Evolutionary conservation across 1,284 basidiomycete genomes (phyloP).

Genomic region (Nidula niveotomentosa): DNA sequence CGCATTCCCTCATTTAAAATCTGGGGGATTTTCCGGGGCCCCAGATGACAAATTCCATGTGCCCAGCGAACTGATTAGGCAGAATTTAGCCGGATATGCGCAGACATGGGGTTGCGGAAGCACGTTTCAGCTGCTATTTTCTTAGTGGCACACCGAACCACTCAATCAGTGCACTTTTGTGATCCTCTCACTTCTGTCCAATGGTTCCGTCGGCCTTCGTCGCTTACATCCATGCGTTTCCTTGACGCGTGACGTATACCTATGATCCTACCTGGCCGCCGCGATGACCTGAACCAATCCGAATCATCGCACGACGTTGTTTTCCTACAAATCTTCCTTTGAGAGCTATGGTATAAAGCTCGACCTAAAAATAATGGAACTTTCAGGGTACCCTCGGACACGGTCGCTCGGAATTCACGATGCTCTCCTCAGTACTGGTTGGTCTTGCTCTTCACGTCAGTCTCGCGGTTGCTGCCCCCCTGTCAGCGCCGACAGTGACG

Average conservation of each 20-base stretch:
- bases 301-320: background rate
- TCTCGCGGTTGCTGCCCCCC: conserved; percentile 10
- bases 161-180: no score
- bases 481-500: background rate
- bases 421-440: conserved; percentile 11
- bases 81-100: no score
- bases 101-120: background rate
- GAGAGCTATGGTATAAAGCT: background rate
- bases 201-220: no score
- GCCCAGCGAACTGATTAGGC: no score
- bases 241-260: background rate
- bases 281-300: background rate
- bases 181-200: no score
- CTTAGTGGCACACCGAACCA: no score
- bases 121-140: background rate
- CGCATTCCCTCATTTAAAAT: background rate
- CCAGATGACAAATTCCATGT: no score
- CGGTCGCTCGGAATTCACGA: background rate
- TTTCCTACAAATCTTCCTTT: background rate
- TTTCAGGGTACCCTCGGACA: background rate
- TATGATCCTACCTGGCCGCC: background rate
- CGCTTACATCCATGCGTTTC: background rate
- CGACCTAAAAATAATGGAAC: background rate
- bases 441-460: conserved; percentile 13
- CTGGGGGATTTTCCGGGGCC: background rate